These are phyloP conservation scores for Excoecaria agallocha DNA, from an alignment of 345 rosid genomes.

Conservation along the genomic window DNA sequence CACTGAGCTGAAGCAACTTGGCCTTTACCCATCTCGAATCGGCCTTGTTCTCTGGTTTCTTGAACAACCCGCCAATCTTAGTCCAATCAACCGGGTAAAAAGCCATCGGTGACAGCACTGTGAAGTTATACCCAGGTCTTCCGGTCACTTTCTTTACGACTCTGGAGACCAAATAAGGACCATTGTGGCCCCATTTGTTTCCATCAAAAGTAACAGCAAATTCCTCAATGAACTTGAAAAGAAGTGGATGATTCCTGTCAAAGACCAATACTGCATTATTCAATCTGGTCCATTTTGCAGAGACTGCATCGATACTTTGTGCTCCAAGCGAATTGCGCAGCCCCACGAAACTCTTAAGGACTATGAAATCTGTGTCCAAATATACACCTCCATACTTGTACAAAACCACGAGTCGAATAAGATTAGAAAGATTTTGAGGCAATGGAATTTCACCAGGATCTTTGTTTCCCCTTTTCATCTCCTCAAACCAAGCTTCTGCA, in stretches of 20 bases:
- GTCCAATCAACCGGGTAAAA: slow-evolving; percentile 77
- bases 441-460: slow-evolving; percentile 80
- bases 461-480: slow-evolving; percentile 51
- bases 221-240: slow-evolving; percentile 62
- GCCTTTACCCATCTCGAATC: slow-evolving; percentile 42
- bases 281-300: slow-evolving; percentile 65
- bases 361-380: slow-evolving; percentile 72
- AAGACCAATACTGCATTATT: slow-evolving; percentile 75
- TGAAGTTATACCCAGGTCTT: slow-evolving; percentile 41
- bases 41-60: slow-evolving; percentile 36
- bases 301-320: slow-evolving; percentile 47
- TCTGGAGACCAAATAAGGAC: slow-evolving; percentile 75
- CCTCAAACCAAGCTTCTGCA: slow-evolving; percentile 59
- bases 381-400: slow-evolving; percentile 81
- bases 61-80: slow-evolving; percentile 49
- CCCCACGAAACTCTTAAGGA: slow-evolving; percentile 47
- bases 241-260: slow-evolving; percentile 60
- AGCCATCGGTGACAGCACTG: slow-evolving; percentile 54
- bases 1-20: slow-evolving; percentile 50
- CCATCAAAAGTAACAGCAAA: slow-evolving; percentile 72
- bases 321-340: slow-evolving; percentile 72
- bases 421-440: slow-evolving; percentile 68
- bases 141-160: slow-evolving; percentile 44
- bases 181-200: slow-evolving; percentile 82
- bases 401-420: slow-evolving; percentile 57